Evolutionary conservation across 176 grass and related monocot species (phyloP).

Genomic region (Oryza punctata): DNA sequence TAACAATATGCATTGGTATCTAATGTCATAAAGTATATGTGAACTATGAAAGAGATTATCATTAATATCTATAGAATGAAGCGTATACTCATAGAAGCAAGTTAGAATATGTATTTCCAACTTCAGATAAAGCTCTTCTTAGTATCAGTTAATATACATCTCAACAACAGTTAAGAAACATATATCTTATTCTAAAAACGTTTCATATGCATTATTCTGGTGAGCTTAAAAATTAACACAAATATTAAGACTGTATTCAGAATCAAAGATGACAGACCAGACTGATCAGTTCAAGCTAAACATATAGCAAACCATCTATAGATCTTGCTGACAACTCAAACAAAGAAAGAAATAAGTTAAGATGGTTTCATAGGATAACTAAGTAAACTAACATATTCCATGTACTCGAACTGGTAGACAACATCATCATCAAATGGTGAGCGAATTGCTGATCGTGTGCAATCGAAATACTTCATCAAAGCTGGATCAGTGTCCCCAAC

Average conservation of each 20-base stretch:
- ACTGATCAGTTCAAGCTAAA: constrained; percentile 33
- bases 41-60: background rate
- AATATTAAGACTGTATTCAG: constrained; percentile 8
- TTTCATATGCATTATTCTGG: background rate
- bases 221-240: background rate
- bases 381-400: constrained; percentile 82
- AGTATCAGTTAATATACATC: background rate
- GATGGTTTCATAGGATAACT: constrained; percentile 29
- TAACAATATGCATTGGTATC: background rate
- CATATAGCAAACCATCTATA: constrained; percentile 9
- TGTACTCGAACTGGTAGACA: constrained; percentile 96
- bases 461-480: constrained; percentile 95
- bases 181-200: background rate
- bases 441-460: constrained; percentile 74
- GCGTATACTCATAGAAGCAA: background rate
- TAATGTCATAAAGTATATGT: background rate
- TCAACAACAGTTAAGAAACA: background rate
- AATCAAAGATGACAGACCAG: constrained; percentile 19
- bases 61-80: background rate
- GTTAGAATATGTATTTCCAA: background rate
- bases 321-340: constrained; percentile 6
- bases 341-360: background rate
- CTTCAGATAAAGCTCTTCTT: background rate
- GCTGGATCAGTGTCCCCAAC: constrained; percentile 87
- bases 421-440: constrained; percentile 93